Percentiles rank a stretch among this genome's conserved stretches.
Conservation (phyloP, 2,329 filamentous ascomycete genomes). For the Diaporthe citrichinensis region DNA sequence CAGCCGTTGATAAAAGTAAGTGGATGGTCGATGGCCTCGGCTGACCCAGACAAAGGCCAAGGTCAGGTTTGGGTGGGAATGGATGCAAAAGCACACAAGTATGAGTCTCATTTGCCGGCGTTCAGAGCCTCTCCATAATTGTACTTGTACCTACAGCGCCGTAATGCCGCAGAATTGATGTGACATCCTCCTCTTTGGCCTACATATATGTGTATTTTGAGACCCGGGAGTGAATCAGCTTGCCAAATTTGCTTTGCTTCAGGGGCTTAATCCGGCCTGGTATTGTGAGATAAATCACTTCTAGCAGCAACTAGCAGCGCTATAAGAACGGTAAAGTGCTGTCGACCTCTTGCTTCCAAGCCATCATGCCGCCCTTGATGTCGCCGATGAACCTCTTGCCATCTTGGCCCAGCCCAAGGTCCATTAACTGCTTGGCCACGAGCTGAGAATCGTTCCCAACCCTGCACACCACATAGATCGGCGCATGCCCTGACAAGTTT, state of each 20-base stretch:
- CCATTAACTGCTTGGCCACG: slow-evolving; percentile 75
- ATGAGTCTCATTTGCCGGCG: slow-evolving; percentile 43
- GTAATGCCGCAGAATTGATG: slow-evolving; percentile 21
- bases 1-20: background rate
- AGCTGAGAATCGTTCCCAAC: slow-evolving; percentile 85
- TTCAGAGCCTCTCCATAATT: slow-evolving; percentile 48
- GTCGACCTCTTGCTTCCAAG: slow-evolving; percentile 81
- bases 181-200: slow-evolving; percentile 36
- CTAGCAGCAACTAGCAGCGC: background rate
- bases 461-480: slow-evolving; percentile 81
- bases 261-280: slow-evolving; percentile 24
- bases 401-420: slow-evolving; percentile 66
- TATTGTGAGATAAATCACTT: background rate
- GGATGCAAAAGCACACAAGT: slow-evolving; percentile 35
- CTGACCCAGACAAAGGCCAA: too few species aligned
- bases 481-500: slow-evolving; percentile 57
- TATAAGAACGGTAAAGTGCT: slow-evolving; percentile 67
- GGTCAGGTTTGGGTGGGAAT: background rate
- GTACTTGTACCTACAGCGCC: slow-evolving; percentile 38
- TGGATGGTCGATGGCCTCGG: background rate
- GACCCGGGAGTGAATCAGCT: background rate
- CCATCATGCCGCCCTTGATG: slow-evolving; percentile 78
- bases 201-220: background rate
- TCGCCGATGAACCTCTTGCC: slow-evolving; percentile 76
- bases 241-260: background rate